A percentile compares a stretch with the other conserved stretches of the same genome.
Evolutionary conservation across 2,329 filamentous ascomycete species (phyloP).

Genomic region (Sporothrix phasma): DNA sequence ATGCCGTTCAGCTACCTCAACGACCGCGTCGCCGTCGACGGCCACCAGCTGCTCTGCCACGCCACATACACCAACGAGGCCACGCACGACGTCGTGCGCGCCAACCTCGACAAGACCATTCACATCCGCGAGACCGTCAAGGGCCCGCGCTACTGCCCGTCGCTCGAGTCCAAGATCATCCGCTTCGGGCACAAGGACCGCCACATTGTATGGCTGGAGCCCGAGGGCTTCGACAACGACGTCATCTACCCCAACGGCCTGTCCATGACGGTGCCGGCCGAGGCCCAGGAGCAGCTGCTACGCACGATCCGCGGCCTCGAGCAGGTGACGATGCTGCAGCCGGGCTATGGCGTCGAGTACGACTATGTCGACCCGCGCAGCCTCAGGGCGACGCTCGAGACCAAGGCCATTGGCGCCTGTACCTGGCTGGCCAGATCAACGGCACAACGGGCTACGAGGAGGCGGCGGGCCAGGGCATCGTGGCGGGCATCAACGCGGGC

Average conservation of each 20-base stretch:
- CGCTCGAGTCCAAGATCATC: slow-evolving; percentile 86
- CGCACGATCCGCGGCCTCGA: slow-evolving; percentile 82
- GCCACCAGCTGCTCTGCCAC: slow-evolving; percentile 73
- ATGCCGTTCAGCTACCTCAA: slow-evolving; percentile 89
- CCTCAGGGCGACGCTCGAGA: slow-evolving; percentile 81
- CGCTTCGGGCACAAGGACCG: slow-evolving; percentile 69
- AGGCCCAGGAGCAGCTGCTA: slow-evolving; percentile 77
- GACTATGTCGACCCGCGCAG: slow-evolving; percentile 94
- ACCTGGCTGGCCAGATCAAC: slow-evolving; percentile 93
- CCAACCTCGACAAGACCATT: slow-evolving; percentile 89
- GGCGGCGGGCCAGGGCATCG: slow-evolving; percentile 82
- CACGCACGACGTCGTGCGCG: slow-evolving; percentile 73
- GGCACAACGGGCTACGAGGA: slow-evolving; percentile 98
- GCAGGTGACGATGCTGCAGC: slow-evolving; percentile 81
- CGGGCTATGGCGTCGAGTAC: slow-evolving; percentile 95
- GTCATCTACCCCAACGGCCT: slow-evolving; percentile 94
- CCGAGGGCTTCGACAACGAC: slow-evolving; percentile 83
- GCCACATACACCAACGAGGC: slow-evolving; percentile 76
- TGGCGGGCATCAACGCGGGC: slow-evolving; percentile 91
- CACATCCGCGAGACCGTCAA: slow-evolving; percentile 94
- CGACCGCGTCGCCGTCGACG: slow-evolving; percentile 61
- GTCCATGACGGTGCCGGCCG: slow-evolving; percentile 89
- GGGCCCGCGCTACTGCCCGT: slow-evolving; percentile 91
- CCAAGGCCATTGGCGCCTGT: slow-evolving; percentile 80
- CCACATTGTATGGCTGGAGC: slow-evolving; percentile 94